Evolutionary conservation across 202 grass and related monocot genomes (phyloP), one percentile per base, ranked within the genome.

Genomic region (Zizania palustris): DNA sequence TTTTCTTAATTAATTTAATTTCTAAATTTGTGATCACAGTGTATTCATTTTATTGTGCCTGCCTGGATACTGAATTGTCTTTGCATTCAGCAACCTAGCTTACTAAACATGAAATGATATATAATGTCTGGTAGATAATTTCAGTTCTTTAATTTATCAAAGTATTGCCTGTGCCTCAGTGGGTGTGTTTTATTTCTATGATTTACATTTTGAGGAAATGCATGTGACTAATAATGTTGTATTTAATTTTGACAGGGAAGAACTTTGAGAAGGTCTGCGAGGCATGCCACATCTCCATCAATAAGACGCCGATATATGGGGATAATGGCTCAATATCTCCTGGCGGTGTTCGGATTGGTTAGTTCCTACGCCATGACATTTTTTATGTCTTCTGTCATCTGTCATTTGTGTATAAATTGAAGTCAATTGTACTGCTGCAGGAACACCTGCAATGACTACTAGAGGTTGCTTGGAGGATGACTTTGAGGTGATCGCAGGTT

Each of bases 401-500:
- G 9, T 19, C 10, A 5, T 57, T 38, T 16, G 18, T 59, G 5
- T 28, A 28, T 72, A 49, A 60, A 69, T 57, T 38, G 58, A 3
- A 15, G 22, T 13, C 0, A 9, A 9, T 41, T 46, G 36, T n/a
- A 34, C 74, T 64, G 66, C 44, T 82, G 63, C 75, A 99, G 96
- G 96, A 80, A 93, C 96, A 61, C 89, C 92, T 28, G 96, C 96
- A 42, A 99, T 99, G 96, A 99, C 96, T 44, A 96, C 96, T 75
- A 92, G 96, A 93, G 96, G 96, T 80, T 95, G 96, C 78, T 83
- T 95, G 70, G 96, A 99, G 84, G 86, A 80, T 9, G 96, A 99
- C 60, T 99, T 99, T 0, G 85, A 93, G 63, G 64, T 45, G 48
- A 99, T 99, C 5, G 96, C 89, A 16, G 85, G 90, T 42, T 99